These are phyloP conservation scores for Bidens hawaiensis DNA, from an alignment of 140 eudicot genomes.

Conservation along the genomic window DNA sequence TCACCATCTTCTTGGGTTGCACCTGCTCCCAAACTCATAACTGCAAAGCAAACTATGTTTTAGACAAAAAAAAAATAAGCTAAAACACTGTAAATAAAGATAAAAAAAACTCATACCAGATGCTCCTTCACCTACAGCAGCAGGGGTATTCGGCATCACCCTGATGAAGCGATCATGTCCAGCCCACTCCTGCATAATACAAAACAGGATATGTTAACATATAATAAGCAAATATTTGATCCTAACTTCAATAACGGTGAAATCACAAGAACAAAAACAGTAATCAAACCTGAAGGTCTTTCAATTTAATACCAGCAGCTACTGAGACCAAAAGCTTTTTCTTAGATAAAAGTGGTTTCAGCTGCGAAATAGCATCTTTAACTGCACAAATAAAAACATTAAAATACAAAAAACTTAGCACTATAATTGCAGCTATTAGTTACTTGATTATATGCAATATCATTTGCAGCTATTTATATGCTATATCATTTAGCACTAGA, in stretches of 20 bases:
- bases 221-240: slow-evolving; percentile 10
- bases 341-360: slow-evolving; percentile 64
- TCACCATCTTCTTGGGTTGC: slow-evolving; percentile 88
- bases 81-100: background rate
- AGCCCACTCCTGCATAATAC: slow-evolving; percentile 78
- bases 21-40: slow-evolving; percentile 67
- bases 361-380: slow-evolving; percentile 63
- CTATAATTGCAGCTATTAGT: background rate
- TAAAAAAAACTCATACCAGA: slow-evolving; percentile 46
- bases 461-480: background rate
- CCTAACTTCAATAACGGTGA: background rate
- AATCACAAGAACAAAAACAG: background rate
- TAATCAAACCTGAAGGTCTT: slow-evolving; percentile 76
- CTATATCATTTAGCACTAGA: background rate
- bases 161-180: slow-evolving; percentile 87
- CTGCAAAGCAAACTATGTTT: slow-evolving; percentile 31
- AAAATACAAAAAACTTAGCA: background rate
- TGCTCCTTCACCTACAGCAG: slow-evolving; percentile 96
- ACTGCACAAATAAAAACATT: slow-evolving; percentile 39
- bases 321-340: slow-evolving; percentile 96
- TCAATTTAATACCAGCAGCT: slow-evolving; percentile 83
- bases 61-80: background rate
- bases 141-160: slow-evolving; percentile 97
- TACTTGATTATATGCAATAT: background rate
- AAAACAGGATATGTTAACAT: slow-evolving; percentile 1